Evolutionary conservation across 1,284 basidiomycete species (phyloP), one percentile per base, ranked within the genome.

Genomic region (Ustilago vetiveriae): DNA sequence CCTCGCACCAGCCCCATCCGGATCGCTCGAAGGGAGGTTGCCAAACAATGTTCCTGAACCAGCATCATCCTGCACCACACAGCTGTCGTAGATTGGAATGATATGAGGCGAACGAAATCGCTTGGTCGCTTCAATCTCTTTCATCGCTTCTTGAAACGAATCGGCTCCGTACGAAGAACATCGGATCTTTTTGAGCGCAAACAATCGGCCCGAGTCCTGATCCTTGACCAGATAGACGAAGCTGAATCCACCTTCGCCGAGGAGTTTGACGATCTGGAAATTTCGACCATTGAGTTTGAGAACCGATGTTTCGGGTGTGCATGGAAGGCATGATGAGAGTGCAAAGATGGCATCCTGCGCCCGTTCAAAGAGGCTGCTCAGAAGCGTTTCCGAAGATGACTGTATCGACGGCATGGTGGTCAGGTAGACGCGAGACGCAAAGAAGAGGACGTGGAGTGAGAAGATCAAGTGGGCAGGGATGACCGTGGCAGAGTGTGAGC

Each of bases 181-280:
- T 35, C 79, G 78, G 24, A 82, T 82, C 75, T 81, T 79, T 33
- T 82, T 82, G 27, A 82, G 64, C 16, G 81, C 81, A 54, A 78
- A 82, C 32, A 72, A 49, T 9, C 75, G 64, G 4, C 78, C 79
- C 16, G 73, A 76, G 10, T 65, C 62, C 22, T 64, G 53, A 54
- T 82, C 81, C 27, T 72, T 74, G 35, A 80, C 78, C 10, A 82
- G 68, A 43, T 82, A 82, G 30, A 82, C 80, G 13, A 79, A 79
- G 41, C 76, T 75, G 40, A 82, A 79, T 21, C 80, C 80, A 14
- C 80, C 80, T 54, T 82, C 80, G 54, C 80, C 80, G 21, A 82
- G 72, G 16, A 82, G 56, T 29, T 73, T 74, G 39, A 78, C 54
- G 26, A 82, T 70, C 52, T 79, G 60, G 41, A 79, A 73, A 40